A percentile compares a stretch with the other conserved stretches of the same genome.
These are phyloP conservation scores for Fusarium xyrophilum DNA, from an alignment of 2,329 filamentous ascomycete species.

Conservation along the genomic window DNA sequence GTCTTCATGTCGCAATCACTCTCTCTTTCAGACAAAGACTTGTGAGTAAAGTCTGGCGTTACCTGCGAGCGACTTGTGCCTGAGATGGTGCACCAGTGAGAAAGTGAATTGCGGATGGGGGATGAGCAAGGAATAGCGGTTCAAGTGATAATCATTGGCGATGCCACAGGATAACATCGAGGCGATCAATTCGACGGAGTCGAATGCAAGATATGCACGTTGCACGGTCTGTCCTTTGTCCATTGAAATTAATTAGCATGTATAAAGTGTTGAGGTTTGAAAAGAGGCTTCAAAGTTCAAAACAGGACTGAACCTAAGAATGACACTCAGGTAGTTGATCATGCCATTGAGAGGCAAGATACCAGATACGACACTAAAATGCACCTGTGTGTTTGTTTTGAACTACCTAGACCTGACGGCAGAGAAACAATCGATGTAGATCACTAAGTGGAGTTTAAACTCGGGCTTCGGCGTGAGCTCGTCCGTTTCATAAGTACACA, in stretches of 20 bases:
- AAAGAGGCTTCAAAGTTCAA: background rate
- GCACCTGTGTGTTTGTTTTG: background rate
- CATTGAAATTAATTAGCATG: background rate
- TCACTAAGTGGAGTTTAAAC: background rate
- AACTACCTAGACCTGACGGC: no score
- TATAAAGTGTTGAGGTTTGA: no score
- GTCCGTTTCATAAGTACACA: background rate
- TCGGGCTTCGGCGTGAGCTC: background rate
- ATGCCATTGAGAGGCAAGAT: background rate
- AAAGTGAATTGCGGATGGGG: background rate
- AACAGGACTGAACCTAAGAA: background rate
- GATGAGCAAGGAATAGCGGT: background rate
- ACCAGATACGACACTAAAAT: background rate
- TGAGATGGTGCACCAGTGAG: background rate
- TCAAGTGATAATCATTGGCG: no score
- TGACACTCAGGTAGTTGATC: no score
- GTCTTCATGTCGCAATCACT: background rate
- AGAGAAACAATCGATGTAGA: background rate
- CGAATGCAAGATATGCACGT: background rate
- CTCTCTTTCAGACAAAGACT: background rate
- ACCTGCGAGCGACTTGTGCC: background rate
- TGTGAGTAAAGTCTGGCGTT: background rate
- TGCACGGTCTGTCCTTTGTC: no score
- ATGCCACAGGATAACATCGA: background rate
- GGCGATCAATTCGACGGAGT: background rate